Base-by-base conservation (phyloP, 1,284 basidiomycete genomes). In the Anthracocystis panici-leucophaei region DNA sequence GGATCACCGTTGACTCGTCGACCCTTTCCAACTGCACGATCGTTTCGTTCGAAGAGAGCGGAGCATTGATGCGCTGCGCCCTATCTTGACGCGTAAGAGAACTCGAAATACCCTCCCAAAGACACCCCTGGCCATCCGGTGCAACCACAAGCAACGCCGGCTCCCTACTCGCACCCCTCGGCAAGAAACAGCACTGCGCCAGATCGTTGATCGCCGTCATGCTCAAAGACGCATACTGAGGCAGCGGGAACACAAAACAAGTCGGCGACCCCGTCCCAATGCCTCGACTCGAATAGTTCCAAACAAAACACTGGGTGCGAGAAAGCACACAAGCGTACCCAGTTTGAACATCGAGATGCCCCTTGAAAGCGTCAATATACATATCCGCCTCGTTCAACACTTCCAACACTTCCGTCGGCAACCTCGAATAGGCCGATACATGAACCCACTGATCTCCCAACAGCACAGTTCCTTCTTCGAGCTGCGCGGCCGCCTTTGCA, bases 261-360 rank as follows among this genome's bases (percentile, higher is more conserved):
- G 77, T 76, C 9, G 79, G 75, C 11, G 72, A 64, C 5, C 67
- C 55, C 5, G 57, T 57, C 33, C 71, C 75, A 23, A 69, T 68
- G 23, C 73, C 72, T 8, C 79, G 66, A 25, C 75, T 67, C 5
- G 60, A 45, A 53, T 80, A 81, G 72, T 76, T 83, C 82, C 82
- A 84, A 0, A 82, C 80, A 38, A 73, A 81, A 51, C 76, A 77
- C 51, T 68, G 62, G 18, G 57, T 59, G n/a, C 75, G 65, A 2
- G 80, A 70, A 11, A 81, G 54, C 11, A 84, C 62, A 33, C 57
- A 71, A 1, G 82, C 81, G 52, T 78, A 81, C 14, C 79, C 79
- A 3, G 80, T 83, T 16, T 59, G 31, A 3, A 73, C 65, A 51
- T 83, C 82, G 20, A 82, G 35, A 31, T 62, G 63, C 1, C 78